Evolutionary conservation across 1,284 basidiomycete genomes (phyloP).

Genomic region (Ustilago nuda): DNA sequence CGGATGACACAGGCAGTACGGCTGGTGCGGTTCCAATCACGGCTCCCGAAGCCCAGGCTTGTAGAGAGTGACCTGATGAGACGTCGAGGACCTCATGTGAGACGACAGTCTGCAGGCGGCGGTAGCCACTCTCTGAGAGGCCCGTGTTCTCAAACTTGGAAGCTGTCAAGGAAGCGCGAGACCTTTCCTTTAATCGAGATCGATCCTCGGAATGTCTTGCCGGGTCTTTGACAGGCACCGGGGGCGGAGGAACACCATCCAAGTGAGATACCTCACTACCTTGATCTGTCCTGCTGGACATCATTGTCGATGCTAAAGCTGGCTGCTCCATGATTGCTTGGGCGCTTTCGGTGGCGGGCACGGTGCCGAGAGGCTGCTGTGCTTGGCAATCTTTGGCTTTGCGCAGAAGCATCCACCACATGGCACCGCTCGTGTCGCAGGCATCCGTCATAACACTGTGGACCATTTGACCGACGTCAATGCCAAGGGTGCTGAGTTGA

Average conservation of each 20-base stretch:
- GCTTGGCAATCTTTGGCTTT: slow-evolving; percentile 75
- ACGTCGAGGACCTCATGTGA: slow-evolving; percentile 47
- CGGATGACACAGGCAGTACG: not conserved
- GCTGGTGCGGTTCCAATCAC: not conserved
- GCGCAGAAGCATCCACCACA: slow-evolving; percentile 95
- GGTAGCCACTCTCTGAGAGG: slow-evolving; percentile 19
- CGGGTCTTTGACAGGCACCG: slow-evolving; percentile 41
- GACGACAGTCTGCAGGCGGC: slow-evolving; percentile 44
- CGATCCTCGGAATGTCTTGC: slow-evolving; percentile 32
- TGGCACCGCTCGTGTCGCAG: slow-evolving; percentile 88
- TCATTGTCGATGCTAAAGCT: not conserved
- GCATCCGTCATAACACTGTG: slow-evolving; percentile 92
- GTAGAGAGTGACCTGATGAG: not conserved
- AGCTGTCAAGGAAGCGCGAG: slow-evolving; percentile 10
- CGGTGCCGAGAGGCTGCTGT: slow-evolving; percentile 8
- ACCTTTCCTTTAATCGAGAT: slow-evolving; percentile 10
- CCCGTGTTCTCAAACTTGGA: slow-evolving; percentile 29
- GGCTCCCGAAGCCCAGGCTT: slow-evolving; percentile 22
- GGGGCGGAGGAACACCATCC: slow-evolving; percentile 15
- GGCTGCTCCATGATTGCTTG: not conserved
- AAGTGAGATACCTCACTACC: not conserved
- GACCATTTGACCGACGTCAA: slow-evolving; percentile 92
- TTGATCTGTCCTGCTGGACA: not conserved
- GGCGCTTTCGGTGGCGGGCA: slow-evolving; percentile 3
- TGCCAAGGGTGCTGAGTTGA: slow-evolving; percentile 80